A percentile compares a stretch with the other conserved stretches of the same genome.
These are phyloP conservation scores for Metarhizium album DNA, from an alignment of 2,329 filamentous ascomycete species.

Conservation along the genomic window DNA sequence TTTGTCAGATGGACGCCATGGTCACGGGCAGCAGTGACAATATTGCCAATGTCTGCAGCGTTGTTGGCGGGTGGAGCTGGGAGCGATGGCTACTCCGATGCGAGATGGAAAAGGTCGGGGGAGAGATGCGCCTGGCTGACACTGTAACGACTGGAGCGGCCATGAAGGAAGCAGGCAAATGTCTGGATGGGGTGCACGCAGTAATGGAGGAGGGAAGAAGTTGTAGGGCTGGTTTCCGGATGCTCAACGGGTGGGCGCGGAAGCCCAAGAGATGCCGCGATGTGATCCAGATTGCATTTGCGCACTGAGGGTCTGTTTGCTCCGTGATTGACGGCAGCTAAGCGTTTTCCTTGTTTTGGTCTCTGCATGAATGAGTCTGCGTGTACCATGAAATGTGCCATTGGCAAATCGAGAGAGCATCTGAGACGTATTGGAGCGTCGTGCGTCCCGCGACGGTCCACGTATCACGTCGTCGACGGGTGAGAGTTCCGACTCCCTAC, in stretches of 20 bases:
- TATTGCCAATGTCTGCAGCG: slow-evolving; percentile 64
- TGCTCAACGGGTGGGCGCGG: slow-evolving; percentile 52
- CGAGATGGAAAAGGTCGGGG: slow-evolving; percentile 68
- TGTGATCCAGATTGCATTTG: slow-evolving; percentile 27
- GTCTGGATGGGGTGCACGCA: slow-evolving; percentile 47
- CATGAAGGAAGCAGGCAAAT: slow-evolving; percentile 46
- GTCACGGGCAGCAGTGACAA: slow-evolving; percentile 57
- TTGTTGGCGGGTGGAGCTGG: slow-evolving; percentile 85
- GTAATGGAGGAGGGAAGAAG: slow-evolving; percentile 53
- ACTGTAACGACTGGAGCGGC: slow-evolving; percentile 39
- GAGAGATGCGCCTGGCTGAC: slow-evolving; percentile 48
- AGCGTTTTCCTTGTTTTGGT: slow-evolving; percentile 12
- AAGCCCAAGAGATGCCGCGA: slow-evolving; percentile 40
- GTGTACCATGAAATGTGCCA: background rate
- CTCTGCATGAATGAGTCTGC: slow-evolving; percentile 1
- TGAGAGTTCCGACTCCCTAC: no score
- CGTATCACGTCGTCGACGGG: background rate
- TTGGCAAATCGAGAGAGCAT: background rate
- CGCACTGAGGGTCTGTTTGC: slow-evolving; percentile 10
- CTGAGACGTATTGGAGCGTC: no score
- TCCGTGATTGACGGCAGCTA: background rate
- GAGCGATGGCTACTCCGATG: slow-evolving; percentile 91
- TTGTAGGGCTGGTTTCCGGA: slow-evolving; percentile 48
- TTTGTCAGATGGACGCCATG: slow-evolving; percentile 50
- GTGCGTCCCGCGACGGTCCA: no score